Percentiles rank a stretch among this genome's conserved stretches.
Conservation (phyloP, 495 filamentous ascomycete species). For the Penicillium angulare region DNA sequence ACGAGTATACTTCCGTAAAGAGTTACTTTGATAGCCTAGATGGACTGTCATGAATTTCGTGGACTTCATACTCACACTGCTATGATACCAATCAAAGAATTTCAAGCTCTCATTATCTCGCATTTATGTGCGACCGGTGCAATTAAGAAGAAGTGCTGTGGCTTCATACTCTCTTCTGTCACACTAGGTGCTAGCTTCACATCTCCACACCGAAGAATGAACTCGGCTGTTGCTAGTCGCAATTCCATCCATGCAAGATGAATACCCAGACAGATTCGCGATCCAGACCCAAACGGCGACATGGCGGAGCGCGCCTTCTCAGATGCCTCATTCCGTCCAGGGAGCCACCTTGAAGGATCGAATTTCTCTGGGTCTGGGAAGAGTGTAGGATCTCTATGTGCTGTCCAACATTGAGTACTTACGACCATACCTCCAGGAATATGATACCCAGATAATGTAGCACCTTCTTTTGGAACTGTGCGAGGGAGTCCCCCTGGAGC, state of each 20-base stretch:
- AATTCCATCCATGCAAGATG: background rate
- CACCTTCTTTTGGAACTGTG: slow-evolving; percentile 17
- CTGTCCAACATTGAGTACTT: slow-evolving; percentile 18
- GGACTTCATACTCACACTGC: too few species aligned
- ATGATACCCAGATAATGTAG: slow-evolving; percentile 13
- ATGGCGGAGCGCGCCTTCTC: background rate
- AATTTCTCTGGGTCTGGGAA: slow-evolving; percentile 25
- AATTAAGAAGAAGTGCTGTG: background rate
- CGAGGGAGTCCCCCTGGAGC: slow-evolving; percentile 37
- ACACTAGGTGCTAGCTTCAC: background rate
- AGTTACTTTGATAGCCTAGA: slow-evolving; percentile 3
- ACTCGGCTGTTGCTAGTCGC: background rate
- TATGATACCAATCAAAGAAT: too few species aligned
- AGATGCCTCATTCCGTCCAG: background rate
- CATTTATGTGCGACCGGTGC: background rate
- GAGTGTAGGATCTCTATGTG: slow-evolving; percentile 19
- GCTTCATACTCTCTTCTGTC: background rate
- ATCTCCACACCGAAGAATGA: background rate
- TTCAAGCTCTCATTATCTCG: background rate
- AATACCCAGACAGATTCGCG: slow-evolving; percentile 1
- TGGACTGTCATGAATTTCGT: too few species aligned
- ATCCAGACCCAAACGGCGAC: slow-evolving; percentile 1
- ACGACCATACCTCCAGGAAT: slow-evolving; percentile 21
- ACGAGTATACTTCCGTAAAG: slow-evolving; percentile 30
- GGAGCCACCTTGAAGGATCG: slow-evolving; percentile 16